These are phyloP conservation scores for Boechera divaricarpa DNA, from an alignment of 345 rosid species.

Conservation along the genomic window DNA sequence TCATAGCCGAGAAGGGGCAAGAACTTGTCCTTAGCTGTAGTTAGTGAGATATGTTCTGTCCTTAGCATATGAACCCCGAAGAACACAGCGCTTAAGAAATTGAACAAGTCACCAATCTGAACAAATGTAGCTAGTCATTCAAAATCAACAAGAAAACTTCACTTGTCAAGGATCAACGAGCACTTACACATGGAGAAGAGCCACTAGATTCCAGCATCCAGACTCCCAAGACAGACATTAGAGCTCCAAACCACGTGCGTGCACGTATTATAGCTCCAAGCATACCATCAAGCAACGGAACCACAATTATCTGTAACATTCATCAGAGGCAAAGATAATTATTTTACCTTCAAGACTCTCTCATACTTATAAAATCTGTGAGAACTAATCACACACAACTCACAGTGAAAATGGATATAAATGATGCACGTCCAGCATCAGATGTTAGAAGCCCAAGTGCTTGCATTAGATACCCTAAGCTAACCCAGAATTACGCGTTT, in stretches of 20 bases:
- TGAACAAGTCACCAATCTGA: conserved; percentile 70
- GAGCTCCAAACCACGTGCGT: conserved; percentile 66
- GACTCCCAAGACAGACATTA: conserved; percentile 63
- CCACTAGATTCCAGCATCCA: conserved; percentile 70
- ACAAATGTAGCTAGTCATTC: not conserved
- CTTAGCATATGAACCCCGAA: conserved; percentile 72
- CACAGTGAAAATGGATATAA: no score
- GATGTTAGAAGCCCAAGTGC: conserved; percentile 49
- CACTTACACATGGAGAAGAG: conserved; percentile 60
- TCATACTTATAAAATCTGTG: not conserved
- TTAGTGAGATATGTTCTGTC: conserved; percentile 64
- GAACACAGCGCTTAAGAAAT: conserved; percentile 66
- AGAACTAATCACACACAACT: no score
- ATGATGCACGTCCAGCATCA: no score
- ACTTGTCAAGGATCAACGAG: conserved; percentile 1
- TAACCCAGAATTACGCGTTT: conserved; percentile 49
- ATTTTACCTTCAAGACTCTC: not conserved
- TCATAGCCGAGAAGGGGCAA: conserved; percentile 47
- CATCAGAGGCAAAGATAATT: not conserved
- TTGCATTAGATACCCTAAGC: conserved; percentile 52
- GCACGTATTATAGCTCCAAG: conserved; percentile 67
- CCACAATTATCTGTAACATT: conserved; percentile 58
- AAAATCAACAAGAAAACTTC: not conserved
- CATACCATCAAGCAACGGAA: conserved; percentile 75
- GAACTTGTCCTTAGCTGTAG: conserved; percentile 52